Base-by-base conservation (phyloP, 306 rosid genomes). In the Cyamopsis tetragonoloba region DNA sequence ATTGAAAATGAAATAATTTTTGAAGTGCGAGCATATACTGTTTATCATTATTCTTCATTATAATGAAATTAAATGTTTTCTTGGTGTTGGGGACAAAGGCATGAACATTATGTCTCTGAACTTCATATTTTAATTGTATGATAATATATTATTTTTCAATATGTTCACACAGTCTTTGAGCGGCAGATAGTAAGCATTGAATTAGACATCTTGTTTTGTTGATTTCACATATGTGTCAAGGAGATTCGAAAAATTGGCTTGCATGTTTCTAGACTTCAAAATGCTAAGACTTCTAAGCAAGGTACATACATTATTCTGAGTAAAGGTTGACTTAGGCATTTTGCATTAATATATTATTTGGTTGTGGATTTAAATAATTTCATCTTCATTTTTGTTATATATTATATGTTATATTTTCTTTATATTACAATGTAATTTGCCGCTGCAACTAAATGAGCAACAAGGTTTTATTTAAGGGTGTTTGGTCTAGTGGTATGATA, bases 231-330 rank as follows among this genome's bases (percentile, higher is more conserved):
- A 89, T 97, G 88, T 84, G 91, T 88, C 58, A 84, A 86, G 87
- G 97, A 93, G 66, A 93, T 93, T 68, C 92, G 97, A 46, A 97
- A 97, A 62, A 71, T 93, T 81, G 98, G 97, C 68, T 71, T 93
- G 88, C 98, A 89, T 28, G 97, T 88, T 79, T 86, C 96, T 60
- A 93, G 84, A 74, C 95, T 93, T 77, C 91, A 88, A 82, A 87
- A 60, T 69, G 73, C 65, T 20, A 88, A 83, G 60, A 63, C 82
- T 69, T 82, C 83, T 31, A 89, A 83, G 81, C 91, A 84, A 81
- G 97, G 98, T 93, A 54, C 37, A 22, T 69, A 55, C 68, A 19
- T 54, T 67, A 48, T 44, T 70, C 27, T 34, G n/a, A 32, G 41
- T 51, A 27, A 30, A 47, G 56, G 17, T 57, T 48, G 49, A 48